A percentile compares a stretch with the other conserved stretches of the same genome.
These are phyloP conservation scores for Pythium rishiriense DNA, from an alignment of 352 stramenopile genomes.

Conservation along the genomic window DNA sequence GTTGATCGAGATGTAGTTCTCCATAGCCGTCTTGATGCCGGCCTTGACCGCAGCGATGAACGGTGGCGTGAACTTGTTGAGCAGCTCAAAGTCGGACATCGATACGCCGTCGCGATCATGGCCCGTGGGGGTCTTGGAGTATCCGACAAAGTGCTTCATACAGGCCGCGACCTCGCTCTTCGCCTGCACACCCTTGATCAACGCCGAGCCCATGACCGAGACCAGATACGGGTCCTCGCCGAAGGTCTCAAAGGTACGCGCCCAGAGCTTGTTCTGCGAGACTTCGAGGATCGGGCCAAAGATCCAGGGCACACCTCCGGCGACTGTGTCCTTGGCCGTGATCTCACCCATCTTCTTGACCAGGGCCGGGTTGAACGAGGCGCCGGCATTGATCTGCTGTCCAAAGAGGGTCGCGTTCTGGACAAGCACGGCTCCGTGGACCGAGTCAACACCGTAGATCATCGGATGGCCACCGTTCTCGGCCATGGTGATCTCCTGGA, in stretches of 20 bases:
- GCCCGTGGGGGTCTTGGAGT: slow-evolving; percentile 80
- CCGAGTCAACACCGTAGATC: slow-evolving; percentile 73
- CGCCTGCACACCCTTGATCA: slow-evolving; percentile 49
- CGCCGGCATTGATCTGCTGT: slow-evolving; percentile 77
- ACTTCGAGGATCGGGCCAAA: slow-evolving; percentile 79
- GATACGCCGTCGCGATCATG: slow-evolving; percentile 82
- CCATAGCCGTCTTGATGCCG: slow-evolving; percentile 89
- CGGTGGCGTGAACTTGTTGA: slow-evolving; percentile 84
- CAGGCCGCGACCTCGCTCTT: slow-evolving; percentile 40
- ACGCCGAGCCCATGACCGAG: slow-evolving; percentile 41
- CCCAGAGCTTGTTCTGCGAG: slow-evolving; percentile 61
- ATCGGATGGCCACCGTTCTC: slow-evolving; percentile 45
- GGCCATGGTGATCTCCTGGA: slow-evolving; percentile 52
- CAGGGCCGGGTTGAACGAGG: slow-evolving; percentile 67
- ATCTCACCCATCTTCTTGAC: slow-evolving; percentile 48
- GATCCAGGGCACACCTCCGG: slow-evolving; percentile 72
- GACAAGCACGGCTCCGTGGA: slow-evolving; percentile 74
- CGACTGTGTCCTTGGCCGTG: slow-evolving; percentile 58
- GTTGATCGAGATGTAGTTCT: slow-evolving; percentile 93
- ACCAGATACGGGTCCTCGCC: slow-evolving; percentile 74
- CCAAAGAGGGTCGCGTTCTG: slow-evolving; percentile 61
- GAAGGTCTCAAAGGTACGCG: slow-evolving; percentile 83
- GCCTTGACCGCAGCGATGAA: slow-evolving; percentile 86
- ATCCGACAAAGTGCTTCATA: slow-evolving; percentile 91
- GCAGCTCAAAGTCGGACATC: slow-evolving; percentile 72